Conservation (phyloP, 2,329 filamentous ascomycete species). For the Fusarium pilosicola region DNA sequence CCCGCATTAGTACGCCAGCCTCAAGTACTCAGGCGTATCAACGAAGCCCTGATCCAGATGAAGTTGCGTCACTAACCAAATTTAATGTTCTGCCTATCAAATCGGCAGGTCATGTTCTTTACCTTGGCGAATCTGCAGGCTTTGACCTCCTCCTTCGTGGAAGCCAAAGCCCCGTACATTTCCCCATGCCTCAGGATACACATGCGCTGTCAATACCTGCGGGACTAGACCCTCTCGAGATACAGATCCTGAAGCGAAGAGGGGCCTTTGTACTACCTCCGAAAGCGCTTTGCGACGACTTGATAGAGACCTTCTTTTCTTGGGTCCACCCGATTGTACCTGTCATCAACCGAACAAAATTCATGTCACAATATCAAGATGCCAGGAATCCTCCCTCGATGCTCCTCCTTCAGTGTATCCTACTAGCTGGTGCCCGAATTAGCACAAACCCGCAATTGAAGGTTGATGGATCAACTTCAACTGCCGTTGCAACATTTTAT, state of each 20-base stretch:
- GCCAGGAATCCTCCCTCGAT: not conserved
- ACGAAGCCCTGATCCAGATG: fast-evolving
- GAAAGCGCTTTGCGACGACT: not conserved
- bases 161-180: not conserved
- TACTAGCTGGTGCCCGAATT: not conserved
- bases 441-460: not conserved
- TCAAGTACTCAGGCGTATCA: not conserved
- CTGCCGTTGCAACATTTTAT: not conserved
- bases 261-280: not conserved
- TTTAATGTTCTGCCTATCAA: not conserved
- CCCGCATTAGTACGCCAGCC: fast-evolving
- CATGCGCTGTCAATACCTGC: not conserved
- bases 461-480: not conserved
- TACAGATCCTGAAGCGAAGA: not conserved
- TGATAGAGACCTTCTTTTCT: not conserved
- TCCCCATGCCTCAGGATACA: not conserved
- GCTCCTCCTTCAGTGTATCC: not conserved
- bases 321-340: not conserved
- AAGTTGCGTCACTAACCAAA: not conserved
- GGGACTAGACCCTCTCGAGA: not conserved
- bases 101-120: not conserved
- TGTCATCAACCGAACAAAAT: not conserved
- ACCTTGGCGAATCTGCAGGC: not conserved
- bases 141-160: not conserved
- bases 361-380: not conserved